Conservation (phyloP, 148 eudicot species). For the Dysphania ambrosioides region DNA sequence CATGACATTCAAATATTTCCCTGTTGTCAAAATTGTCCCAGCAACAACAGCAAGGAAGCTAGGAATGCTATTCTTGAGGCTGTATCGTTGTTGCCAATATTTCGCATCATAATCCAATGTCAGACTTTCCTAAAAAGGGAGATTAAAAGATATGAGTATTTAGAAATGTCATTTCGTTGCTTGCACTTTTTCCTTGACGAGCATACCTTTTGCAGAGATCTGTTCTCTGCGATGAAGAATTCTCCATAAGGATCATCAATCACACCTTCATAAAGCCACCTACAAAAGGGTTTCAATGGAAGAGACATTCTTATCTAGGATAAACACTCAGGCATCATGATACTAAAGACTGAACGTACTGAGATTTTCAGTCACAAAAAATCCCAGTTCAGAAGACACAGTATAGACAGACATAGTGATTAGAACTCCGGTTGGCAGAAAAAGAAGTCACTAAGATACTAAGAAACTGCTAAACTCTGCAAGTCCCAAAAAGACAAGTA, state of each 20-base stretch:
- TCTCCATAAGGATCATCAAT: constrained; percentile 96
- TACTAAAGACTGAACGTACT: background rate
- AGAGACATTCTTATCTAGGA: constrained; percentile 4
- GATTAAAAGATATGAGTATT: constrained; percentile 20
- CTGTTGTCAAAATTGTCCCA: constrained; percentile 88
- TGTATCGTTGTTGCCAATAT: constrained; percentile 91
- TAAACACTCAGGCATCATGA: background rate
- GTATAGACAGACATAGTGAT: no score
- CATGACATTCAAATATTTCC: constrained; percentile 96
- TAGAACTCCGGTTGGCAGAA: background rate
- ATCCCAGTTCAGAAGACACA: background rate
- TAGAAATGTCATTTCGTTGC: constrained; percentile 13
- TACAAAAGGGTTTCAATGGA: constrained; percentile 20
- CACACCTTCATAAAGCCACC: constrained; percentile 99
- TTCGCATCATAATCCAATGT: constrained; percentile 89
- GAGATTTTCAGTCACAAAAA: background rate
- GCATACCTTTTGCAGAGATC: constrained; percentile 81
- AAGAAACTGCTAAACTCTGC: background rate
- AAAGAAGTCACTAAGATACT: background rate
- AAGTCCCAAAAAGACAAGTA: background rate
- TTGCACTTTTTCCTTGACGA: constrained; percentile 6
- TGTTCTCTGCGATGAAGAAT: constrained; percentile 92
- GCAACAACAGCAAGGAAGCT: constrained; percentile 89
- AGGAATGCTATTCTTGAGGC: constrained; percentile 91
- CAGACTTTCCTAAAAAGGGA: constrained; percentile 71